Evolutionary conservation across 2,329 filamentous ascomycete species (phyloP).

Genomic region (Venturiaceae sp.): DNA sequence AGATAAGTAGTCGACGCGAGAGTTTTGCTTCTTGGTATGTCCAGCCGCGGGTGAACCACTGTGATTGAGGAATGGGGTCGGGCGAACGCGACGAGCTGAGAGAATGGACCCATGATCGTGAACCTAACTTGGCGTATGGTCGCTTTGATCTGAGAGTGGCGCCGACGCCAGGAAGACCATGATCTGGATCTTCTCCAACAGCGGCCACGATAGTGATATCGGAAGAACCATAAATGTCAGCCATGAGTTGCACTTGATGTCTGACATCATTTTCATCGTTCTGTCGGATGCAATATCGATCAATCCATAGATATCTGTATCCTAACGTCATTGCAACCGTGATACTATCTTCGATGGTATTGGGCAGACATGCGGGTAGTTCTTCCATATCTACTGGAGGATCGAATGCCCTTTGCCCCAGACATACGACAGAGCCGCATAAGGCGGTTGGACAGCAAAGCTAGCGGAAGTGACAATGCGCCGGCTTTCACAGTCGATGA

Average conservation of each 20-base stretch:
- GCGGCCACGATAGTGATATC: constrained; percentile 2
- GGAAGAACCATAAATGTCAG: not conserved
- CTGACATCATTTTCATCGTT: constrained; percentile 1
- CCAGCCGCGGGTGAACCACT: not conserved
- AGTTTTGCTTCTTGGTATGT: not conserved
- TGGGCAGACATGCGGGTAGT: no score
- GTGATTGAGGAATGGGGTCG: no score
- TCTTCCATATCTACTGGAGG: not conserved
- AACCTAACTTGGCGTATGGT: no score
- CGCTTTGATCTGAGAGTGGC: not conserved
- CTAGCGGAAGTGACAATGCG: no score
- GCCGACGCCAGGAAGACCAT: not conserved
- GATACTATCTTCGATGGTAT: constrained; percentile 7
- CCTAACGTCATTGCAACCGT: constrained; percentile 1
- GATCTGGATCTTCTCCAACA: not conserved
- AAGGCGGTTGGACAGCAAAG: no score
- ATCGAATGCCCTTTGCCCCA: not conserved
- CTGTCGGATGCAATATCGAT: constrained; percentile 11
- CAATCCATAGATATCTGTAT: constrained; percentile 11
- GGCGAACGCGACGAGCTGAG: no score
- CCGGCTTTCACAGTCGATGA: no score
- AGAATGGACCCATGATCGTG: no score
- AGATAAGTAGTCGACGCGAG: not conserved
- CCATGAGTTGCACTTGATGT: constrained; percentile 4
- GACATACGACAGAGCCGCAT: not conserved